Evolutionary conservation across 306 rosid genomes (phyloP), one percentile per base, ranked within the genome.

Genomic region (Cicer bijugum): DNA sequence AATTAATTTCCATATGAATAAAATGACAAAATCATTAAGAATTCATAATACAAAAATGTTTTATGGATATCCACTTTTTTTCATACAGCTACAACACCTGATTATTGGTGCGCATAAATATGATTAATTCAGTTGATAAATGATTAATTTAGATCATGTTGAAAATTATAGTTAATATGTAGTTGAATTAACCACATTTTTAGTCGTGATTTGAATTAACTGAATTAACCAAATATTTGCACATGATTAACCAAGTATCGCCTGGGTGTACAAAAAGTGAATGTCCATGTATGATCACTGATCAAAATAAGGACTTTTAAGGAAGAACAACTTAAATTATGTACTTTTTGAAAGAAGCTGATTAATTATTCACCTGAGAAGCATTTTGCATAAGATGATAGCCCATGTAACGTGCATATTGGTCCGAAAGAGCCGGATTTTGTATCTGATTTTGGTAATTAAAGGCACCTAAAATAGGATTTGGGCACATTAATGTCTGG

Each of bases 321-420:
- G 5, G 15, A 17, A 4, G 43, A 45, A 6, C 42, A 44, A 16
- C 23, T 4, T 11, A 43, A 72, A 19, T 14, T 44, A 43, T 9
- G 62, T 23, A 66, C 35, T 12, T 66, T 15, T 43, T 47, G 67
- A 40, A 67, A 68, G 55, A 66, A 85, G 59, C 10, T 68, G 35
- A 28, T 28, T 28, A 28, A 28, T 3, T 28, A 43, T 9, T 43
- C 69, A 92, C 98, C 91, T 90, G 98, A 52, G 96, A 78, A 59
- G 89, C 67, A 38, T 81, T 84, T 84, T 90, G 98, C 92, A 90
- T 84, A 4, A 86, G 86, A 52, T 90, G 96, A 78, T 90, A 87
- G 9, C 89, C 86, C 92, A 92, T 82, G 75, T 79, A 88, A 67
- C 91, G 89, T 0, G 92, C 86, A 12, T 80, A 88, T 53, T 92